Conservation (phyloP, 2,329 filamentous ascomycete species). For the Claviceps pusilla region DNA sequence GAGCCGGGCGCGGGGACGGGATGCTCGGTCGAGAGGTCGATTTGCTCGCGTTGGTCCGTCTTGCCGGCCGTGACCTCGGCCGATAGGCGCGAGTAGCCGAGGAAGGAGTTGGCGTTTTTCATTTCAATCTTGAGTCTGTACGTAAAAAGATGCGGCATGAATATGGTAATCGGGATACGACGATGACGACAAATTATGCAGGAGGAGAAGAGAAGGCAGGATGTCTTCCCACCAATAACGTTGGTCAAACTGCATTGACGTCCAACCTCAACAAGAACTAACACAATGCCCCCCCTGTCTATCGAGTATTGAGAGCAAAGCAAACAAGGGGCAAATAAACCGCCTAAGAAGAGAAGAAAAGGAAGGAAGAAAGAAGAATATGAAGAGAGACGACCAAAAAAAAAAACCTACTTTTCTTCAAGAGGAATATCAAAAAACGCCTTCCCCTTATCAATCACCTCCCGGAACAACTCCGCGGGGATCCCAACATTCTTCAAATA, state of each 20-base stretch:
- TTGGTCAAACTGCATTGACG: too few species aligned
- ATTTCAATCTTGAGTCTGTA: conserved; percentile 50
- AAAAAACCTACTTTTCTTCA: conserved; percentile 51
- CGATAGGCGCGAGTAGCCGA: conserved; percentile 52
- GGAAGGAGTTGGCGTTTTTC: conserved; percentile 58
- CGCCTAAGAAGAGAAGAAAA: background rate
- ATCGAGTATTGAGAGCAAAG: too few species aligned
- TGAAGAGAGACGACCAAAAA: too few species aligned
- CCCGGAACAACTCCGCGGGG: conserved; percentile 45
- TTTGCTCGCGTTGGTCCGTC: conserved; percentile 70
- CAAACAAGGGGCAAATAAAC: too few species aligned
- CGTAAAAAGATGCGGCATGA: too few species aligned
- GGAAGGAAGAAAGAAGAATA: background rate
- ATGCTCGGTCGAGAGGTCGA: conserved; percentile 73
- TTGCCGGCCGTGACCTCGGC: conserved; percentile 59
- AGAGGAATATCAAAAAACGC: conserved; percentile 62
- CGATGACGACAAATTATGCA: too few species aligned
- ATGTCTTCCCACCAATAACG: too few species aligned
- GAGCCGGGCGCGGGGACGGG: conserved; percentile 44
- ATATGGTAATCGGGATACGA: background rate
- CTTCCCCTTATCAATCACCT: conserved; percentile 53
- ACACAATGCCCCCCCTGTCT: too few species aligned
- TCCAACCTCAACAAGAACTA: too few species aligned
- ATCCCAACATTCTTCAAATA: conserved; percentile 73
- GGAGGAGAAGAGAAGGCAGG: too few species aligned